A percentile compares a stretch with the other conserved stretches of the same genome.
These are phyloP conservation scores for Dryas octopetala DNA, from an alignment of 306 rosid species.

Conservation along the genomic window DNA sequence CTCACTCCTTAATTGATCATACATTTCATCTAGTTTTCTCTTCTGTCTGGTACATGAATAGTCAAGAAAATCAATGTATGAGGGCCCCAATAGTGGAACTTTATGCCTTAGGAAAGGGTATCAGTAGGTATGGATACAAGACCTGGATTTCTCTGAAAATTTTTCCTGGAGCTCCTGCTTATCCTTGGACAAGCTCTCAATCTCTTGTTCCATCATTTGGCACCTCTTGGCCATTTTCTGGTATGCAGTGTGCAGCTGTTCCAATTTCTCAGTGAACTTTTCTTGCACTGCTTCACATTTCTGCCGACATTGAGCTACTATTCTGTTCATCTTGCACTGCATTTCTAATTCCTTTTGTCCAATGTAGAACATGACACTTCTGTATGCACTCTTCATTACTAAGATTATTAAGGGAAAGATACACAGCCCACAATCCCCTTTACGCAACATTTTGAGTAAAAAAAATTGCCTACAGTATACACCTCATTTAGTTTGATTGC, in stretches of 20 bases:
- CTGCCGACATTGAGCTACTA: conserved; percentile 84
- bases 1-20: conserved; percentile 89
- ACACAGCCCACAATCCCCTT: conserved; percentile 15
- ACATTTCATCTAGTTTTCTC: conserved; percentile 99
- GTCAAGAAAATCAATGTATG: conserved; percentile 6
- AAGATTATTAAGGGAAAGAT: conserved; percentile 47
- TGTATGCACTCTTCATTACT: conserved; percentile 94
- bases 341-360: conserved; percentile 95
- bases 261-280: conserved; percentile 83
- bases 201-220: conserved; percentile 92
- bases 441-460: conserved; percentile 6
- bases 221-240: conserved; percentile 89
- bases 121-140: conserved; percentile 1
- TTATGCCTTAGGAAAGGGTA: conserved; percentile 4
- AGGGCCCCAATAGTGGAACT: conserved; percentile 23
- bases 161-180: conserved; percentile 99
- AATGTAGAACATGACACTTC: conserved; percentile 86
- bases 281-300: conserved; percentile 94
- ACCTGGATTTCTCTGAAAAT: conserved; percentile 95
- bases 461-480: conserved; percentile 2
- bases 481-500: conserved; percentile 14
- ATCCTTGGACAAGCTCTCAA: conserved; percentile 84
- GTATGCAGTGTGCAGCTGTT: conserved; percentile 85
- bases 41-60: conserved; percentile 70
- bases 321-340: conserved; percentile 87